Percentiles rank a stretch among this genome's conserved stretches.
These are phyloP conservation scores for Butyriboletus loyo DNA, from an alignment of 768 basidiomycete genomes.

Conservation along the genomic window DNA sequence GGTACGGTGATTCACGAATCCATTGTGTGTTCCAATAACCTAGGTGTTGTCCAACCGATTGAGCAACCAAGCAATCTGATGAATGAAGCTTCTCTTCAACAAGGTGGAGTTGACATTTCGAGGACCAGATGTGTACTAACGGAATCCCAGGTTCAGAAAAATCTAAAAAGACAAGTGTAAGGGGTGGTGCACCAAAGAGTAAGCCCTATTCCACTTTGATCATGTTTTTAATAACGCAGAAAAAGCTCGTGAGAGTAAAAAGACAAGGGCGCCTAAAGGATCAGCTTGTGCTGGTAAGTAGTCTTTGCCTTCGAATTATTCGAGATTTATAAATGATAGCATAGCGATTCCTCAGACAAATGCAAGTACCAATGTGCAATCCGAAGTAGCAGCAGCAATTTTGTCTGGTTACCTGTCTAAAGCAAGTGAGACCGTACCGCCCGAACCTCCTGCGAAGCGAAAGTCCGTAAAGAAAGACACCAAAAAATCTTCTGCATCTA, in stretches of 20 bases:
- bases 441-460: conserved; percentile 7
- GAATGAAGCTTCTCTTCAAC: background rate
- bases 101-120: conserved; percentile 8
- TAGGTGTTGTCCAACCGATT: conserved; percentile 4
- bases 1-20: background rate
- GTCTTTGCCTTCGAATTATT: conserved; percentile 1
- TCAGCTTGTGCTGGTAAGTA: conserved; percentile 16
- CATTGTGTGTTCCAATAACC: background rate
- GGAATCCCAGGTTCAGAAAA: background rate
- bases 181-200: conserved; percentile 4
- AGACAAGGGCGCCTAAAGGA: background rate
- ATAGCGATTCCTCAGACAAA: conserved; percentile 19
- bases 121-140: conserved; percentile 1
- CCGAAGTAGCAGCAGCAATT: conserved; percentile 21
- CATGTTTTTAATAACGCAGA: conserved; percentile 2
- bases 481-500: conserved; percentile 3
- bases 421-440: conserved; percentile 1
- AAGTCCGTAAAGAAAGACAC: conserved; percentile 7
- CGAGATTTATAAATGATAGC: conserved; percentile 21
- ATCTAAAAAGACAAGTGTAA: background rate
- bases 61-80: background rate
- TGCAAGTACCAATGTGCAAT: conserved; percentile 14
- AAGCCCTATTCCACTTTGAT: background rate
- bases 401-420: conserved; percentile 4
- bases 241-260: conserved; percentile 5